Base-by-base conservation (phyloP, 2,329 filamentous ascomycete species). In the Verticillium isaacii region DNA sequence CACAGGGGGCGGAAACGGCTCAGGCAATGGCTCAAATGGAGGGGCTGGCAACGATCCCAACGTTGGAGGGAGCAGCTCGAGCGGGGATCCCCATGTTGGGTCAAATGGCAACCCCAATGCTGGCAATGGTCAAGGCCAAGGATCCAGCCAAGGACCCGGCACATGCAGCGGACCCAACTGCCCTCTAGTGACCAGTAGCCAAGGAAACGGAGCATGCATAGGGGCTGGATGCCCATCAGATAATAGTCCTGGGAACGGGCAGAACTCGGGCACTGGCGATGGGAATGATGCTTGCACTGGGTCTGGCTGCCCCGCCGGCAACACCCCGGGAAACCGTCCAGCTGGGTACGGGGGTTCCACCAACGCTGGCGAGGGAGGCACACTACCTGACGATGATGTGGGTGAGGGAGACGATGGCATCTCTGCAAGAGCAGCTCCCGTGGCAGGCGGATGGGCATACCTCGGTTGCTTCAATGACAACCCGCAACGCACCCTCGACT, bases 401-500 rank as follows among this genome's bases (percentile, higher is more conserved):
- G 50, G 58, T 6, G 37, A 54, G 36, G 54, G 60, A 15, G 60
- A 59, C 25, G 54, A 54, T 8, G 29, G 9, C 25, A 23, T 45
- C 11, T 39, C 23, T 23, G 19, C 60, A n/a, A 61, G 58, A 4
- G 29, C 58, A 57, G 50, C 54, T 37, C 15, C 55, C 1, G 57
- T 63, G 1, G 61, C 60, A 6, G 59, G 57, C 36, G 65, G 62
- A 36, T 74, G 72, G 72, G 62, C 41, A 14, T 68, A 73, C 59
- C 39, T 74, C 11, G 73, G 73, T 17, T 75, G 73, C 60, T 73
- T 73, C 58, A 68, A 69, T 57, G 73, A 75, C 56, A 60, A 52
- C 3, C 50, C 63, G 6, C 50, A 60, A 8, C 63, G 66, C 32
- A 64, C 66, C 3, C 59, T 68, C 5, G 60, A 65, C 32, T 61